Percentiles rank a stretch among this genome's conserved stretches.
Conservation (phyloP, 1,284 basidiomycete genomes). For the Pyrrhoderma lamaoense region DNA sequence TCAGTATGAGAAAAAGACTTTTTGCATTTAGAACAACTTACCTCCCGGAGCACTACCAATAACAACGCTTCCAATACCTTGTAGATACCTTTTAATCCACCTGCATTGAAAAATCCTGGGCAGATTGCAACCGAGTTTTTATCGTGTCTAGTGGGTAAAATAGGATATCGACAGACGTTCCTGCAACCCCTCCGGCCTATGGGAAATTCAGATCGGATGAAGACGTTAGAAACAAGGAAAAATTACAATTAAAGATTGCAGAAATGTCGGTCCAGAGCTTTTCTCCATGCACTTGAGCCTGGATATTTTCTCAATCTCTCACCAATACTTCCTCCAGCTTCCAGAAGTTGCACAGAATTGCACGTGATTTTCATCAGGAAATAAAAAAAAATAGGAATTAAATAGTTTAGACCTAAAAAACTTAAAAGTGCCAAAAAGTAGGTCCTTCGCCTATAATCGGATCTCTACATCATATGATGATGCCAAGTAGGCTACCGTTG, state of each 20-base stretch:
- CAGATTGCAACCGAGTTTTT: constrained; percentile 90
- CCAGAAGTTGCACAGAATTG: too few species aligned
- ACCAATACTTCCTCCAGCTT: too few species aligned
- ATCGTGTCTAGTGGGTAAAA: constrained; percentile 97
- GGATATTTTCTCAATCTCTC: too few species aligned
- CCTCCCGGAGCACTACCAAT: constrained; percentile 96
- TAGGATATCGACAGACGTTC: constrained; percentile 86
- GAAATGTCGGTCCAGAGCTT: constrained; percentile 27
- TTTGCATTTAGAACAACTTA: constrained; percentile 30
- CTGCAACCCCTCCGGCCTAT: constrained; percentile 82
- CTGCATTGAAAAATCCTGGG: constrained; percentile 82
- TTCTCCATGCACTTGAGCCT: too few species aligned
- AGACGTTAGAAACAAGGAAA: background rate
- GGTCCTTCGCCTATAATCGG: too few species aligned
- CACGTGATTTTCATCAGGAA: too few species aligned
- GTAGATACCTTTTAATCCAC: constrained; percentile 91
- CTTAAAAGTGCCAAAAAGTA: too few species aligned
- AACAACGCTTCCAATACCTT: constrained; percentile 89
- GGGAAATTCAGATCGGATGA: background rate
- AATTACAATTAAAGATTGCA: constrained; percentile 36
- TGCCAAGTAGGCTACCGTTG: too few species aligned
- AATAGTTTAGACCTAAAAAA: too few species aligned
- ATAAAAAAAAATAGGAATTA: too few species aligned
- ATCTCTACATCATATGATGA: too few species aligned
- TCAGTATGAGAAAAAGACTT: background rate